phyloP scores from a whole-genome alignment of 306 rosid genomes.

The Sesbania bispinosa region DNA sequence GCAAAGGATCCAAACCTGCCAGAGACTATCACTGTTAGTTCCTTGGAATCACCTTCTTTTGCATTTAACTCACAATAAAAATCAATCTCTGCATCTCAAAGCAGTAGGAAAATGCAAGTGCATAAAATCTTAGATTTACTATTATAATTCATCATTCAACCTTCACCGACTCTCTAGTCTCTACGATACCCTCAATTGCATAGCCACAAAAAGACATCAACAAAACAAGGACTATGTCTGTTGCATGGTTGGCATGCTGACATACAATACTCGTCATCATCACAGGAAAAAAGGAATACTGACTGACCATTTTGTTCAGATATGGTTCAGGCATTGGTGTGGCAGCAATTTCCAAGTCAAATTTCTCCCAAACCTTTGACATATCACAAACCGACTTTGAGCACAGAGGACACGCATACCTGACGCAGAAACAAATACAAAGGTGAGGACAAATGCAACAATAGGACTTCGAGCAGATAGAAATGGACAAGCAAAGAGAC shows the following conservation, averaged over 20 bases:
- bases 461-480: neutral
- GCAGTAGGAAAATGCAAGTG: too few species aligned
- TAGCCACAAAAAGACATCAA: too few species aligned
- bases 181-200: too few species aligned
- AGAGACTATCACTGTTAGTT: constrained; percentile 9
- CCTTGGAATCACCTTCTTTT: neutral
- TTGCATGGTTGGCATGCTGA: neutral
- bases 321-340: constrained; percentile 64
- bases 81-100: too few species aligned
- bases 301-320: constrained; percentile 58
- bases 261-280: neutral
- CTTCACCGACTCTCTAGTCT: too few species aligned
- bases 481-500: neutral
- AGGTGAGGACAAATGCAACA: neutral
- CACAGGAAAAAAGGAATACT: too few species aligned
- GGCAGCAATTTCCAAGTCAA: constrained; percentile 81
- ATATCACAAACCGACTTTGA: constrained; percentile 85
- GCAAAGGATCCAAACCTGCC: constrained; percentile 84
- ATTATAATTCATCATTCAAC: too few species aligned
- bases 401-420: constrained; percentile 88
- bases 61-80: too few species aligned
- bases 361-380: constrained; percentile 88
- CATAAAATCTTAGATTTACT: too few species aligned
- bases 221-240: neutral
- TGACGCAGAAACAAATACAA: constrained; percentile 18